phyloP scores from a whole-genome alignment of 345 rosid genomes.

The Gossypium bickii region DNA sequence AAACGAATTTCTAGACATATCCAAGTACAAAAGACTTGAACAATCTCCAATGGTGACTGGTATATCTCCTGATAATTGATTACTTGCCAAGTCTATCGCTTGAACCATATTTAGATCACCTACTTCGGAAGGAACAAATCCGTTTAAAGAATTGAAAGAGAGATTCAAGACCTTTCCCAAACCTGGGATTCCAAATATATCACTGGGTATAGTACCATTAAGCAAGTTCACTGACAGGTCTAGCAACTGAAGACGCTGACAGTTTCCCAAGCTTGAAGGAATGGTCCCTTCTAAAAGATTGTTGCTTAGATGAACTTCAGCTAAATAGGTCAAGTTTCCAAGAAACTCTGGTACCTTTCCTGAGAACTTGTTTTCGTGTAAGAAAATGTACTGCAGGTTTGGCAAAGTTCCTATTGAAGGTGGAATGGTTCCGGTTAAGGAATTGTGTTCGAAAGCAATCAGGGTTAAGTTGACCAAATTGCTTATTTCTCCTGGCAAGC shows the following conservation, averaged over 20 bases:
- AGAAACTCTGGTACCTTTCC: slow-evolving; percentile 15
- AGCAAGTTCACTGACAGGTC: background rate
- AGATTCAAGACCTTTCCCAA: background rate
- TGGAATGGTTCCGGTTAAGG: slow-evolving; percentile 12
- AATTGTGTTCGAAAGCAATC: background rate
- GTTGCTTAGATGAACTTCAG: background rate
- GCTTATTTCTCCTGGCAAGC: slow-evolving; percentile 7
- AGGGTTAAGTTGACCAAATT: slow-evolving; percentile 2
- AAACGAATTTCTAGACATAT: slow-evolving; percentile 12
- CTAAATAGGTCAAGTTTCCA: background rate
- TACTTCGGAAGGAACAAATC: slow-evolving; percentile 1
- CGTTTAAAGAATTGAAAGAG: slow-evolving; percentile 15
- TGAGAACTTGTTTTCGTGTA: slow-evolving; percentile 12
- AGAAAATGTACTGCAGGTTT: background rate
- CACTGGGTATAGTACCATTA: slow-evolving; percentile 17
- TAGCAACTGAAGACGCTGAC: background rate
- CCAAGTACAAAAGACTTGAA: slow-evolving; percentile 9
- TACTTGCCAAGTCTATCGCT: slow-evolving; percentile 3
- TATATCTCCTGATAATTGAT: slow-evolving; percentile 16
- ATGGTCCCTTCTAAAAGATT: slow-evolving; percentile 20
- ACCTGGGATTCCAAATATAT: slow-evolving; percentile 11
- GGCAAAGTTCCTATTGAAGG: slow-evolving; percentile 15
- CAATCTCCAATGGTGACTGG: slow-evolving; percentile 17
- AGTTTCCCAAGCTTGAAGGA: slow-evolving; percentile 18
- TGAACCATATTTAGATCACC: slow-evolving; percentile 9